Evolutionary conservation across 192 early-diverging fungal species (phyloP).

Genomic region (Coemansia sp.): DNA sequence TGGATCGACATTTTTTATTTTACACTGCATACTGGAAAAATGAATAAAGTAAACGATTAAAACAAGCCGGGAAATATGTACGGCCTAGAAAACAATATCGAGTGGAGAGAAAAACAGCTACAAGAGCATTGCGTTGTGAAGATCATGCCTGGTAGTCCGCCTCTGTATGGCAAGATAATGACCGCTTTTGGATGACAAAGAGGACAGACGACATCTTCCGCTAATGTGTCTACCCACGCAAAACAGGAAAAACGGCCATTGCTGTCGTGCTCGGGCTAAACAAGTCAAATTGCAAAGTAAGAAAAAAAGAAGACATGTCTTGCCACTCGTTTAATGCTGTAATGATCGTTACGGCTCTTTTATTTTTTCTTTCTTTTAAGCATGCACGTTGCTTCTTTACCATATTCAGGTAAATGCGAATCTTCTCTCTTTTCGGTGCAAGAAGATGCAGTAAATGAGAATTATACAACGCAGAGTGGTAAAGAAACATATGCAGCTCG

Average conservation of each 20-base stretch:
- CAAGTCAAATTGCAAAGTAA: neutral
- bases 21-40: neutral
- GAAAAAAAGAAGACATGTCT: neutral
- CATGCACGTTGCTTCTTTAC: neutral
- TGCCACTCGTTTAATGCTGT: too few species aligned
- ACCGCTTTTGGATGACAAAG: neutral
- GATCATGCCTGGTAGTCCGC: neutral
- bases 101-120: neutral
- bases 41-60: neutral
- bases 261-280: too few species aligned
- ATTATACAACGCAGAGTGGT: neutral
- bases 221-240: too few species aligned
- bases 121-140: neutral
- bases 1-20: neutral
- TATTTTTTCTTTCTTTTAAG: neutral
- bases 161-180: neutral
- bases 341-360: too few species aligned
- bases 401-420: slow-evolving; percentile 5
- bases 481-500: neutral
- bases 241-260: too few species aligned
- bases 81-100: neutral
- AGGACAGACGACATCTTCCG: neutral
- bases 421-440: neutral
- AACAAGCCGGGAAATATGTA: neutral
- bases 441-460: too few species aligned